Percentiles rank a stretch among this genome's conserved stretches.
These are phyloP conservation scores for Antitrichia curtipendula DNA, from an alignment of 225 moss, liverwort and hornwort species.

Conservation along the genomic window DNA sequence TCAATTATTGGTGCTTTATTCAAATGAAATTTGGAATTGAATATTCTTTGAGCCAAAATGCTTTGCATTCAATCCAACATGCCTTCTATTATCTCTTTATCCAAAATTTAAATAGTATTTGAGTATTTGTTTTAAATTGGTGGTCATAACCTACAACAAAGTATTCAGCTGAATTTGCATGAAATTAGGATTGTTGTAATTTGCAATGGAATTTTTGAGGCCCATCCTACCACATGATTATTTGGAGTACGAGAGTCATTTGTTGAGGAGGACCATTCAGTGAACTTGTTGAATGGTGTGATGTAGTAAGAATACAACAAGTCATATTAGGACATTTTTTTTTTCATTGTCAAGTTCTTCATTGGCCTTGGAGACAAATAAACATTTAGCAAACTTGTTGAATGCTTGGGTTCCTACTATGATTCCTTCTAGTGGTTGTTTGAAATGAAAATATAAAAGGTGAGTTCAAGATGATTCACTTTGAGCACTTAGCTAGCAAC, in stretches of 20 bases:
- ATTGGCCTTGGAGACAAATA: neutral
- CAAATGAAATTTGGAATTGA: neutral
- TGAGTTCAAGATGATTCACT: neutral
- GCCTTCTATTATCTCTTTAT: neutral
- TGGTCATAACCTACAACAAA: neutral
- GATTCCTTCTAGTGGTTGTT: neutral
- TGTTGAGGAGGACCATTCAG: neutral
- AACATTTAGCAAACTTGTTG: neutral
- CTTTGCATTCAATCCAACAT: neutral
- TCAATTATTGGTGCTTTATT: neutral
- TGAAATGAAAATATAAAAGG: neutral
- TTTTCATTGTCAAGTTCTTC: neutral
- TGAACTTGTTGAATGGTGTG: neutral
- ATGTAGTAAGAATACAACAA: neutral
- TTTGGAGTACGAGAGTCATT: neutral
- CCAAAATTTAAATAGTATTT: neutral
- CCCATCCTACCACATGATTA: neutral
- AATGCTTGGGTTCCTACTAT: neutral
- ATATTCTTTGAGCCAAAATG: neutral
- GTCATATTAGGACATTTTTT: fast-evolving
- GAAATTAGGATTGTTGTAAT: neutral
- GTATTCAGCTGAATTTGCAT: fast-evolving
- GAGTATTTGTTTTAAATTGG: neutral
- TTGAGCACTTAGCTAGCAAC: neutral
- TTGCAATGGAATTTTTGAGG: neutral